Evolutionary conservation across 2,329 filamentous ascomycete species (phyloP).

Genomic region (Cladosporium sp.): DNA sequence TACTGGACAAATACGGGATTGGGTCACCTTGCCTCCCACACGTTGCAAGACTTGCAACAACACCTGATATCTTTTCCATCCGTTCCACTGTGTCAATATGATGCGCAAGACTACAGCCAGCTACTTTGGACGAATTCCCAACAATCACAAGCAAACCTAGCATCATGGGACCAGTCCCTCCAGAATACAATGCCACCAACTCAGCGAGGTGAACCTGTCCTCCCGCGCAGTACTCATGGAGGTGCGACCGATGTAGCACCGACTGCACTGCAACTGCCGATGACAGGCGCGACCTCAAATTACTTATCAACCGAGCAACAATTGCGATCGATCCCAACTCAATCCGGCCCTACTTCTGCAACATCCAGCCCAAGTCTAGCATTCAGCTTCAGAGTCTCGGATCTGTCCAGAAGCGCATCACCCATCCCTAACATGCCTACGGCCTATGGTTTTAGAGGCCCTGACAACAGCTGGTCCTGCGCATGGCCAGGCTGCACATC

Average conservation of each 20-base stretch:
- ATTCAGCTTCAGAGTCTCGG: constrained; percentile 20
- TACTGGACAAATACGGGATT: constrained; percentile 9
- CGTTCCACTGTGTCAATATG: background rate
- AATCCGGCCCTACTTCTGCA: background rate
- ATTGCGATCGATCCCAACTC: background rate
- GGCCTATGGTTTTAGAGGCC: constrained; percentile 45
- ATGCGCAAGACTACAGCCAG: background rate
- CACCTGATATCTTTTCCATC: background rate
- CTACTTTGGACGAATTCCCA: background rate
- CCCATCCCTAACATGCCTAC: constrained; percentile 37
- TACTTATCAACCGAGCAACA: background rate
- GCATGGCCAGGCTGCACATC: constrained; percentile 62
- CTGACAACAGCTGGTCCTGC: constrained; percentile 58
- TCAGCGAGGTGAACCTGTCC: background rate
- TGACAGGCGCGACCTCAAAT: background rate
- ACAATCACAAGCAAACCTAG: background rate
- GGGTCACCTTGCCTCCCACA: background rate
- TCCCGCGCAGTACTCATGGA: background rate
- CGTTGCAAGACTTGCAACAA: background rate
- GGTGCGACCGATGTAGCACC: background rate
- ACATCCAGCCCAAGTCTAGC: background rate
- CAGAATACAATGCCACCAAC: background rate
- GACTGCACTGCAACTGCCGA: background rate
- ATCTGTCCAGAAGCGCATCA: constrained; percentile 35
- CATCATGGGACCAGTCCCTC: background rate